phyloP scores from a whole-genome alignment of 208 protist species.

The Crithidia expoeki region DNA sequence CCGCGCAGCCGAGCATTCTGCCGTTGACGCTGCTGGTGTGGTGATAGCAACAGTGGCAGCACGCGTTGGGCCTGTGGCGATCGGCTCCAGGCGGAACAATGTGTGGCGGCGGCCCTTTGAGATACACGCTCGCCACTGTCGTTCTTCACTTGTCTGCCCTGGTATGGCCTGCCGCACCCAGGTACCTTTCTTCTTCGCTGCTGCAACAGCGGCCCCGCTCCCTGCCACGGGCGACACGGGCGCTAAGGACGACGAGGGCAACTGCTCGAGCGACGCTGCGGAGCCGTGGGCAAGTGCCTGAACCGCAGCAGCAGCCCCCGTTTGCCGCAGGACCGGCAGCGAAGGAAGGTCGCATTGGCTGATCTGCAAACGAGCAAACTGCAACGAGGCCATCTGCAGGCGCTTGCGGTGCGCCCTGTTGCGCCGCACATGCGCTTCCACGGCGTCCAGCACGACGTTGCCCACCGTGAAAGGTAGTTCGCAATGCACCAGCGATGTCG shows the following conservation, averaged over 20 bases:
- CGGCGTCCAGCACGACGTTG: slow-evolving; percentile 40
- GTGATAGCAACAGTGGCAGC: not conserved
- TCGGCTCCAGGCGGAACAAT: not conserved
- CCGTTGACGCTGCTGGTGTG: not conserved
- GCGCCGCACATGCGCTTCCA: slow-evolving; percentile 27
- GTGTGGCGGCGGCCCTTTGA: slow-evolving; percentile 16
- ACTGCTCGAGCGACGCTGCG: not conserved
- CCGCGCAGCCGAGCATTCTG: not conserved
- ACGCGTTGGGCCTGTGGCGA: not conserved
- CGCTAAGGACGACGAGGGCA: not conserved
- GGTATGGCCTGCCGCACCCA: not conserved
- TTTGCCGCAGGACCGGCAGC: not conserved
- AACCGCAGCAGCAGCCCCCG: not conserved
- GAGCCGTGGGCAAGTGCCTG: not conserved
- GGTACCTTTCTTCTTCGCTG: not conserved
- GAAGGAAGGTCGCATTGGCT: not conserved
- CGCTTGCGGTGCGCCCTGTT: slow-evolving; percentile 31
- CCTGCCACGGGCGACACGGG: not conserved
- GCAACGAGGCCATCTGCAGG: slow-evolving; percentile 2
- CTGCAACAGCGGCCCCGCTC: too few relatives aligned
- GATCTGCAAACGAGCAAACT: slow-evolving; percentile 9
- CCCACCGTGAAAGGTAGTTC: slow-evolving; percentile 84
- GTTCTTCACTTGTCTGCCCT: not conserved
- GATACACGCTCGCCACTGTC: slow-evolving; percentile 23
- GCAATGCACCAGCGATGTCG: slow-evolving; percentile 38